Conservation (phyloP, 495 filamentous ascomycete genomes). For the Penicillium cataractarum region DNA sequence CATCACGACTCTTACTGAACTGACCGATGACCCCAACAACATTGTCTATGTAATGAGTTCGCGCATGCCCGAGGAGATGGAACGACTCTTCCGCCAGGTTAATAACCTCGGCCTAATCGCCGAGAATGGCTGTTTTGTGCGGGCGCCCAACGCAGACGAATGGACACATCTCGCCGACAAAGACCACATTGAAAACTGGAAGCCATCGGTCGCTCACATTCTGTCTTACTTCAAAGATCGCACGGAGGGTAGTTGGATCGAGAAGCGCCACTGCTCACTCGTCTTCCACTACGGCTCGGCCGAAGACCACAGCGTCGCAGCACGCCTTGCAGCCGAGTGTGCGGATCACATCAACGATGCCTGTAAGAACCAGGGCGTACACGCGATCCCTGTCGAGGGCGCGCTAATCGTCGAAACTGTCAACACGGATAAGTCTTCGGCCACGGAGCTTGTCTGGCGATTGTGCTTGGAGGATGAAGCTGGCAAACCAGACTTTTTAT, state of each 20-base stretch:
- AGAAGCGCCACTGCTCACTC: slow-evolving; percentile 82
- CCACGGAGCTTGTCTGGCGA: slow-evolving; percentile 68
- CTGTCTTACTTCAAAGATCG: slow-evolving; percentile 86
- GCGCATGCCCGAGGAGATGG: slow-evolving; percentile 82
- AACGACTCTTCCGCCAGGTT: slow-evolving; percentile 77
- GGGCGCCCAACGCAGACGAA: slow-evolving; percentile 61
- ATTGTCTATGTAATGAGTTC: slow-evolving; percentile 94
- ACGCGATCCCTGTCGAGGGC: slow-evolving; percentile 78
- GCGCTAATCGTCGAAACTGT: slow-evolving; percentile 79
- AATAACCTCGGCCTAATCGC: slow-evolving; percentile 83
- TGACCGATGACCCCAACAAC: slow-evolving; percentile 76
- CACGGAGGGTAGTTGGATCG: slow-evolving; percentile 81
- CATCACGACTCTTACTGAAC: slow-evolving; percentile 75
- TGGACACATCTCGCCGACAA: slow-evolving; percentile 78
- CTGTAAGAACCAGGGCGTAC: slow-evolving; percentile 77
- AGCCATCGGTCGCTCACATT: slow-evolving; percentile 72
- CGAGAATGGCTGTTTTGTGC: slow-evolving; percentile 89
- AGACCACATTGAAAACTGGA: slow-evolving; percentile 70
- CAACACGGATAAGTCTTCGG: slow-evolving; percentile 82
- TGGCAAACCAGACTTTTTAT: slow-evolving; percentile 71
- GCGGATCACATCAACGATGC: slow-evolving; percentile 93
- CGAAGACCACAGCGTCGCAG: slow-evolving; percentile 71
- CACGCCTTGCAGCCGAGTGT: slow-evolving; percentile 79
- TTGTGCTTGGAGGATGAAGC: slow-evolving; percentile 48
- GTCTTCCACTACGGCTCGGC: slow-evolving; percentile 85